Evolutionary conservation across 208 protist species (phyloP).

Genomic region (Blastocrithidia nonstop): DNA sequence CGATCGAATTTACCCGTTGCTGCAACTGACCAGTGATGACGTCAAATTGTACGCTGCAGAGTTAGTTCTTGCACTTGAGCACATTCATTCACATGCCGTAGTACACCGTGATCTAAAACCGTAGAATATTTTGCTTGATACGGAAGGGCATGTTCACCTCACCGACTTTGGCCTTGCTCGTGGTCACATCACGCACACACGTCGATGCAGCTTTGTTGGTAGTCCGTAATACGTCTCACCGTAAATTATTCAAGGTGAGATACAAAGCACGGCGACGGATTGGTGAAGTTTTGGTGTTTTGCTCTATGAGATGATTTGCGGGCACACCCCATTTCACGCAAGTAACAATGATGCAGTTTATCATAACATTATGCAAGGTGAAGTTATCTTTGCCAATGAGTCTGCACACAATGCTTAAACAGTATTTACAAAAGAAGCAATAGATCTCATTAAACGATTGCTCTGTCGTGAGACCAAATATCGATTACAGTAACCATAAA

Average conservation of each 20-base stretch:
- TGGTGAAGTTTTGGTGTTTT: constrained; percentile 94
- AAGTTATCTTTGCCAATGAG: constrained; percentile 18
- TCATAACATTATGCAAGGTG: constrained; percentile 43
- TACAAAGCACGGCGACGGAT: constrained; percentile 90
- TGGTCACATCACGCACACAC: constrained; percentile 37
- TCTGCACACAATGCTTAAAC: no score
- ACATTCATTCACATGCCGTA: constrained; percentile 78
- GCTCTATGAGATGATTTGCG: constrained; percentile 89
- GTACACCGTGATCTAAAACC: constrained; percentile 82
- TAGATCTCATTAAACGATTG: constrained; percentile 36
- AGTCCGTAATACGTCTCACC: constrained; percentile 84
- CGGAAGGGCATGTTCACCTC: constrained; percentile 66
- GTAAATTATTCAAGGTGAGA: constrained; percentile 76
- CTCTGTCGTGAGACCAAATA: constrained; percentile 24
- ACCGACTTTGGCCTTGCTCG: constrained; percentile 84
- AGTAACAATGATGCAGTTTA: constrained; percentile 73
- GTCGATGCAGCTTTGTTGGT: constrained; percentile 78
- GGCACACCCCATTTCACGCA: constrained; percentile 86
- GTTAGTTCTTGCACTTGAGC: constrained; percentile 76
- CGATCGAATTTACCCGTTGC: constrained; percentile 72
- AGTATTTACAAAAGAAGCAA: constrained; percentile 42
- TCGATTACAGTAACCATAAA: constrained; percentile 17
- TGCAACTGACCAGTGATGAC: constrained; percentile 18
- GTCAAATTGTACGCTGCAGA: constrained; percentile 82
- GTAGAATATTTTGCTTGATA: constrained; percentile 77